Evolutionary conservation across 2,329 filamentous ascomycete genomes (phyloP).

Genomic region (Aspergillus phoenicis): DNA sequence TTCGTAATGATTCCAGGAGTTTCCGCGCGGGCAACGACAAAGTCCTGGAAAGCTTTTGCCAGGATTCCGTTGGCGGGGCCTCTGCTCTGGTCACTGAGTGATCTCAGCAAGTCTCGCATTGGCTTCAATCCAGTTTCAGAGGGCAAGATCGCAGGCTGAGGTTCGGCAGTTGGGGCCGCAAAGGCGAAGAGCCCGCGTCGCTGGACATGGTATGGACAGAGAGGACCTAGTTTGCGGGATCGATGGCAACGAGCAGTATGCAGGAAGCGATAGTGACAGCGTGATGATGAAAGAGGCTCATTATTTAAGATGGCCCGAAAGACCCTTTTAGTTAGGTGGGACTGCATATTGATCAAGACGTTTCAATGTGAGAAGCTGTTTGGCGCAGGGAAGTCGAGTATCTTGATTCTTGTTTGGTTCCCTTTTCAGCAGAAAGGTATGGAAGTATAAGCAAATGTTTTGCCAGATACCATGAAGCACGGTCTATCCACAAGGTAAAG

Average conservation of each 20-base stretch:
- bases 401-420: background rate
- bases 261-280: conserved; percentile 39
- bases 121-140: conserved; percentile 63
- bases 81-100: conserved; percentile 64
- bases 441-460: background rate
- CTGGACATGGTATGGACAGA: conserved; percentile 39
- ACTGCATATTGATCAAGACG: conserved; percentile 41
- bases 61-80: conserved; percentile 67
- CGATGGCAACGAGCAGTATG: conserved; percentile 34
- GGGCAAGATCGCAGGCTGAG: conserved; percentile 62
- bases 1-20: conserved; percentile 59
- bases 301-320: conserved; percentile 50
- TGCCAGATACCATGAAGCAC: background rate
- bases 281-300: conserved; percentile 44
- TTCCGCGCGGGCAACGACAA: conserved; percentile 61
- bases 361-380: background rate
- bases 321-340: conserved; percentile 47
- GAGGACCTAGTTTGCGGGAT: conserved; percentile 32
- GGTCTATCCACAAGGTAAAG: too few relatives aligned
- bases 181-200: conserved; percentile 39
- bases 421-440: background rate
- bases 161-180: conserved; percentile 50
- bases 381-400: background rate
- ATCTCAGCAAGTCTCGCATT: conserved; percentile 69
- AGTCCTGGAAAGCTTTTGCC: conserved; percentile 63